A percentile compares a stretch with the other conserved stretches of the same genome.
Conservation (phyloP, 1,284 basidiomycete genomes). For the Phellinidium pouzarii region DNA sequence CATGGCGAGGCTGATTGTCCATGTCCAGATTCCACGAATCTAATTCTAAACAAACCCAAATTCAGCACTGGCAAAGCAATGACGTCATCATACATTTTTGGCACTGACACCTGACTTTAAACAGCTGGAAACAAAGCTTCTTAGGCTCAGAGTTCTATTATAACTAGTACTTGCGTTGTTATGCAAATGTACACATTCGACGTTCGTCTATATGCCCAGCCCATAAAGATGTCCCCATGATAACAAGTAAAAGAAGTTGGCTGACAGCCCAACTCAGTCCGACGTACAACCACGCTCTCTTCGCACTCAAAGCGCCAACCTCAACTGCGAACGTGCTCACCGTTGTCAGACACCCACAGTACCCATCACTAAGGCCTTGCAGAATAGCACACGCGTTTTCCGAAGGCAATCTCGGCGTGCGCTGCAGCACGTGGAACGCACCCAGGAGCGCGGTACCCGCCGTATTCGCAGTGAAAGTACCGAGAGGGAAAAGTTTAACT, state of each 20-base stretch:
- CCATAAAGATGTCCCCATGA: conserved; percentile 71
- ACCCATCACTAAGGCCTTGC: conserved; percentile 83
- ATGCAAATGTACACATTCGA: conserved; percentile 32
- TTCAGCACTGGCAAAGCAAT: background rate
- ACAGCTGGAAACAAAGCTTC: too few species aligned
- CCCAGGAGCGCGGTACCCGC: conserved; percentile 74
- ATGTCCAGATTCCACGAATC: background rate
- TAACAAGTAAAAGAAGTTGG: conserved; percentile 69
- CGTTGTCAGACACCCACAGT: conserved; percentile 93
- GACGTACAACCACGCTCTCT: conserved; percentile 64
- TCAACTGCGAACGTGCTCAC: conserved; percentile 92
- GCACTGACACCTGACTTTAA: too few species aligned
- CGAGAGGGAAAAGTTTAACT: conserved; percentile 66
- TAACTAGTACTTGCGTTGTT: too few species aligned
- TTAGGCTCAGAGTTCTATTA: too few species aligned
- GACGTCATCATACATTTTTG: too few species aligned
- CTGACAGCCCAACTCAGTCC: conserved; percentile 61
- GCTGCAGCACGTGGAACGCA: conserved; percentile 66
- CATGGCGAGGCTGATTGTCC: conserved; percentile 12
- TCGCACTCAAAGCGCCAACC: conserved; percentile 49
- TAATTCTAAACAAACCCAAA: background rate
- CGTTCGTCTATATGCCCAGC: conserved; percentile 37
- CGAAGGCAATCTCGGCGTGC: conserved; percentile 38
- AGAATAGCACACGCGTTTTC: conserved; percentile 61
- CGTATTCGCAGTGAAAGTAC: conserved; percentile 86